Conservation (phyloP, 306 rosid species). For the Cucumis cinereus region DNA sequence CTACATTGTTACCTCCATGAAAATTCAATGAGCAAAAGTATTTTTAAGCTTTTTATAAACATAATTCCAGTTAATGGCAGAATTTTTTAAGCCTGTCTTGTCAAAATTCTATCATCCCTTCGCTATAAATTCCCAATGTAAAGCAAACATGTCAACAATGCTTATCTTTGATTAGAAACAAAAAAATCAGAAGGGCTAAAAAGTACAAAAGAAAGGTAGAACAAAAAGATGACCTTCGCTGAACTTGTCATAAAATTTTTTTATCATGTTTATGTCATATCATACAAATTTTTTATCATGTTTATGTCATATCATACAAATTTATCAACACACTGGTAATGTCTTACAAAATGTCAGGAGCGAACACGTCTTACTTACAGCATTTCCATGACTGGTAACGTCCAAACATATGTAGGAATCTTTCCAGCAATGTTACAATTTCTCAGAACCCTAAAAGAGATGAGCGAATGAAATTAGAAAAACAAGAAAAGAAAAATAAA, state of each 20-base stretch:
- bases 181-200: background rate
- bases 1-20: too few relatives aligned
- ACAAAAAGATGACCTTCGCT: background rate
- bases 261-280: background rate
- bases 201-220: background rate
- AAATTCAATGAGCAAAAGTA: too few relatives aligned
- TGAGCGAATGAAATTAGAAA: background rate
- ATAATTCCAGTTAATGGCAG: background rate
- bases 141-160: background rate
- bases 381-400: slow-evolving; percentile 20
- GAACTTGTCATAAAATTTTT: too few relatives aligned
- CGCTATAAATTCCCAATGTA: background rate
- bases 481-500: too few relatives aligned
- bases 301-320: background rate
- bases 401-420: slow-evolving; percentile 65
- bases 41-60: background rate
- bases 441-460: slow-evolving; percentile 53
- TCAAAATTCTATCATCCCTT: background rate
- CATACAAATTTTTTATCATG: background rate
- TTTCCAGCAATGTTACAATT: slow-evolving; percentile 70
- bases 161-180: background rate
- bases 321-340: background rate
- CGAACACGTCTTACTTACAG: slow-evolving; percentile 38
- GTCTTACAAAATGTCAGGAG: too few relatives aligned
- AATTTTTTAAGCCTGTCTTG: background rate